A percentile compares a stretch with the other conserved stretches of the same genome.
Evolutionary conservation across 2,329 filamentous ascomycete species (phyloP).

Genomic region (Amauroascus niger): DNA sequence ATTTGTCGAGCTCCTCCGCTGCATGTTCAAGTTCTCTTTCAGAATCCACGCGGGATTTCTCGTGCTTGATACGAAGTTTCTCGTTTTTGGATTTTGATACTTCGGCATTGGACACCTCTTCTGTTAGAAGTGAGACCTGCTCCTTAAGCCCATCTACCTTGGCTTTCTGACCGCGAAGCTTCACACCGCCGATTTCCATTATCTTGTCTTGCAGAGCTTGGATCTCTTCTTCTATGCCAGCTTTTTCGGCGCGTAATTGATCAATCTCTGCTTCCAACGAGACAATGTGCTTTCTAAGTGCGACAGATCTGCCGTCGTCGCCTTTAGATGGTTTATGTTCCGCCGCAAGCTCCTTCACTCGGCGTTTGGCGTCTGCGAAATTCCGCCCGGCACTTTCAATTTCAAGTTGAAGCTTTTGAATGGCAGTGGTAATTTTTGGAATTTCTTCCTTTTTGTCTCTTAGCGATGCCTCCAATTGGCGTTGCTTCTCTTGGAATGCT

Average conservation of each 20-base stretch:
- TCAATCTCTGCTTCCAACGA: slow-evolving; percentile 68
- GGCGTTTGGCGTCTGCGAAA: slow-evolving; percentile 69
- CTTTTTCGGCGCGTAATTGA: slow-evolving; percentile 72
- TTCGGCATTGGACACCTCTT: slow-evolving; percentile 77
- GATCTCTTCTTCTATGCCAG: slow-evolving; percentile 85
- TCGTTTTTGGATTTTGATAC: slow-evolving; percentile 85
- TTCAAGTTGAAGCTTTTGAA: slow-evolving; percentile 84
- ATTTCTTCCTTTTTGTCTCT: slow-evolving; percentile 66
- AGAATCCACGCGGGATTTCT: slow-evolving; percentile 70
- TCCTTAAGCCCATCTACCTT: slow-evolving; percentile 85
- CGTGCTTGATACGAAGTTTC: slow-evolving; percentile 79
- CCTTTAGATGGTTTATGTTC: slow-evolving; percentile 72
- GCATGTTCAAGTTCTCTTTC: slow-evolving; percentile 67
- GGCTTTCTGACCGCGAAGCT: slow-evolving; percentile 77
- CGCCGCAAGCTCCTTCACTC: slow-evolving; percentile 71
- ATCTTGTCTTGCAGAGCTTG: slow-evolving; percentile 90
- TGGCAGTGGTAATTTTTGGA: slow-evolving; percentile 75
- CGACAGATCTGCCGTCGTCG: slow-evolving; percentile 63
- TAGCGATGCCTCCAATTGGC: slow-evolving; percentile 64
- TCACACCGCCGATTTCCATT: slow-evolving; percentile 94
- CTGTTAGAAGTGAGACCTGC: slow-evolving; percentile 68
- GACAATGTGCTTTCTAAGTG: slow-evolving; percentile 67
- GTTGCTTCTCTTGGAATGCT: slow-evolving; percentile 74
- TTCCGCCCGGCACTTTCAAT: slow-evolving; percentile 79
- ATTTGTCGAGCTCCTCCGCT: slow-evolving; percentile 60